A percentile compares a stretch with the other conserved stretches of the same genome.
Evolutionary conservation across 2,329 filamentous ascomycete genomes (phyloP).

Genomic region (Trichophyton simii): DNA sequence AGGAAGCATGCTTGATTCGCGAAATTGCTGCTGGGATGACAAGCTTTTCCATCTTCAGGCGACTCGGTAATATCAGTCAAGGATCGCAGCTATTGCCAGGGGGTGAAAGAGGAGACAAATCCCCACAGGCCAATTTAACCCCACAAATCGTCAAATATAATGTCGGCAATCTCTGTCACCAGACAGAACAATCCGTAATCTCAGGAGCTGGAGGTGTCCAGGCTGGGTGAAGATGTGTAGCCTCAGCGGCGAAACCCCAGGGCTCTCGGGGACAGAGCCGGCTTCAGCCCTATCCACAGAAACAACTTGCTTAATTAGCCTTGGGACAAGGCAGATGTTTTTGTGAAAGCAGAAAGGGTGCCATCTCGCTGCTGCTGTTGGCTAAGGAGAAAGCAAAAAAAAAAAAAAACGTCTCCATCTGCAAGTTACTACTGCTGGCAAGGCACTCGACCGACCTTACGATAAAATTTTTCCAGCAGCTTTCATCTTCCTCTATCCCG

Average conservation of each 20-base stretch:
- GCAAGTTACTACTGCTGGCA: neutral
- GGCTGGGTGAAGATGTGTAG: neutral
- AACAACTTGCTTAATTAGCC: neutral
- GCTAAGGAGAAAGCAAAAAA: neutral
- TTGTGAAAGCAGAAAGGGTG: neutral
- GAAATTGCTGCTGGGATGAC: neutral
- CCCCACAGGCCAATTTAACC: neutral
- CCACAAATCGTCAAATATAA: neutral
- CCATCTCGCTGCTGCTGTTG: neutral
- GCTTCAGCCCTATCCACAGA: neutral
- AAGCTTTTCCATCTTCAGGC: neutral
- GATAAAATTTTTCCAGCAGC: neutral
- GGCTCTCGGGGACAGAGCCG: neutral
- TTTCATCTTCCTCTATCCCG: neutral
- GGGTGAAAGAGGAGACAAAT: neutral
- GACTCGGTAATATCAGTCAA: neutral
- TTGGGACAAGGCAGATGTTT: neutral
- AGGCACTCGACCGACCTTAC: neutral
- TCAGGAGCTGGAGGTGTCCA: neutral
- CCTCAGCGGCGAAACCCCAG: neutral
- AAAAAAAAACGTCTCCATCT: neutral
- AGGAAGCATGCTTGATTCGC: neutral
- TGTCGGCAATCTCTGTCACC: neutral
- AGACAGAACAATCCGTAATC: neutral
- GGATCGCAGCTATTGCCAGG: neutral